A percentile compares a stretch with the other conserved stretches of the same genome.
Evolutionary conservation across 2,329 filamentous ascomycete species (phyloP).

Genomic region (Magnaporthiopsis poae): DNA sequence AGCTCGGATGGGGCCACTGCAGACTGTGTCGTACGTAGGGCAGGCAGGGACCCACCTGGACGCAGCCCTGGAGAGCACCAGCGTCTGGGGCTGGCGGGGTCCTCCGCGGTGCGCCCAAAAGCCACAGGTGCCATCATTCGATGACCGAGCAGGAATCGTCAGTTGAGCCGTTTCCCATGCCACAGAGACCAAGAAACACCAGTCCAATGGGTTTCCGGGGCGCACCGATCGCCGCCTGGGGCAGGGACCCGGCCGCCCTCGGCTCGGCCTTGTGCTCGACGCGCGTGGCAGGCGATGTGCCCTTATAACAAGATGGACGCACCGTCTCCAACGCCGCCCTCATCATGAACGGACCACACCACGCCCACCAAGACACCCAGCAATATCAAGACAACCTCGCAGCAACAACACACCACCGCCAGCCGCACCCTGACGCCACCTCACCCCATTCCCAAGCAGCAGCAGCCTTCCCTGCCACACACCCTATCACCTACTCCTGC

Average conservation of each 20-base stretch:
- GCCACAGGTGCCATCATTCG: not conserved
- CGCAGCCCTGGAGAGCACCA: not conserved
- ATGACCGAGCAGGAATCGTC: conserved; percentile 1
- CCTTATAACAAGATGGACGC: not conserved
- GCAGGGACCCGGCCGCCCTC: too few species aligned
- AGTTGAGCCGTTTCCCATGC: not conserved
- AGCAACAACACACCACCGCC: not conserved
- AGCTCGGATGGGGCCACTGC: too few species aligned
- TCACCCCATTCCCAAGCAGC: not conserved
- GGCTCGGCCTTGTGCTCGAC: not conserved
- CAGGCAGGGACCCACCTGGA: too few species aligned
- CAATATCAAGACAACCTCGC: not conserved
- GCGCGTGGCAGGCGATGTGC: too few species aligned
- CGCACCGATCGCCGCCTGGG: not conserved
- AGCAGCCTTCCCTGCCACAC: not conserved
- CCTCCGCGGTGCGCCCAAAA: not conserved
- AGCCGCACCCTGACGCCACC: not conserved
- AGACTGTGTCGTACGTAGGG: too few species aligned
- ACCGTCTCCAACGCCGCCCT: not conserved
- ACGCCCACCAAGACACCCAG: not conserved
- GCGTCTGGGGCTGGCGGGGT: too few species aligned
- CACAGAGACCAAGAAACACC: not conserved
- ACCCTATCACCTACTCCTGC: too few species aligned
- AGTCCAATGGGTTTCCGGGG: not conserved
- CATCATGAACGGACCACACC: not conserved